These are phyloP conservation scores for Paecilomyces formosus DNA, from an alignment of 2,329 filamentous ascomycete genomes.

Conservation along the genomic window DNA sequence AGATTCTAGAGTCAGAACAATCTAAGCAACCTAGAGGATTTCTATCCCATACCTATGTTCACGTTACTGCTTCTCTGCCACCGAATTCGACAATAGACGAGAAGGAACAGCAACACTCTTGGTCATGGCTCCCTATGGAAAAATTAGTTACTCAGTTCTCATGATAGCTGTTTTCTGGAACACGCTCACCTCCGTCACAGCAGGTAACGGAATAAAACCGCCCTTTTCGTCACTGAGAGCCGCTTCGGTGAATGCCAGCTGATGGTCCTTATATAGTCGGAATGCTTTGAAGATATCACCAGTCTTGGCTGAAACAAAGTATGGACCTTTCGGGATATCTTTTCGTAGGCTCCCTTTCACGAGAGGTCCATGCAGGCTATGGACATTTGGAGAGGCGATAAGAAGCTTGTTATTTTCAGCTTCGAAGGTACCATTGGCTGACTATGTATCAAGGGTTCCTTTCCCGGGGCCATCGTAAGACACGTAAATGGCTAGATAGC, in stretches of 20 bases:
- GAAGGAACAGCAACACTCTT: constrained; percentile 50
- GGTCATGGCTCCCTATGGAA: constrained; percentile 14
- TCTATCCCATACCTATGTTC: too few relatives aligned
- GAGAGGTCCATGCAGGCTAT: neutral
- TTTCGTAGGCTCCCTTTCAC: neutral
- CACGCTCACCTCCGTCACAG: constrained; percentile 5
- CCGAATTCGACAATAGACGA: too few relatives aligned
- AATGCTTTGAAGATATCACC: constrained; percentile 44
- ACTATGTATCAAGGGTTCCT: neutral
- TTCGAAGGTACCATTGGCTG: neutral
- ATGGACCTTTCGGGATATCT: constrained; percentile 39
- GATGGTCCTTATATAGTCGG: constrained; percentile 43
- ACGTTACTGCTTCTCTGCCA: too few relatives aligned
- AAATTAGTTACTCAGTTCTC: neutral
- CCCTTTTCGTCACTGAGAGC: constrained; percentile 6
- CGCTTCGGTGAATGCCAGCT: constrained; percentile 21
- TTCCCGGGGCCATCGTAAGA: neutral
- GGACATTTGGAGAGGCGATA: neutral
- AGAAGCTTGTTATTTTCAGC: neutral
- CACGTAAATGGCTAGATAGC: neutral
- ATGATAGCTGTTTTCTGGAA: neutral
- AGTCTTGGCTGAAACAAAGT: constrained; percentile 38
- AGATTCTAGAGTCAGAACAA: too few relatives aligned
- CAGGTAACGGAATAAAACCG: constrained; percentile 10
- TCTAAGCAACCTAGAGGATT: too few relatives aligned